Evolutionary conservation across 257 asterid genomes (phyloP), one percentile per base, ranked within the genome.

Genomic region (Scutellaria galericulata): DNA sequence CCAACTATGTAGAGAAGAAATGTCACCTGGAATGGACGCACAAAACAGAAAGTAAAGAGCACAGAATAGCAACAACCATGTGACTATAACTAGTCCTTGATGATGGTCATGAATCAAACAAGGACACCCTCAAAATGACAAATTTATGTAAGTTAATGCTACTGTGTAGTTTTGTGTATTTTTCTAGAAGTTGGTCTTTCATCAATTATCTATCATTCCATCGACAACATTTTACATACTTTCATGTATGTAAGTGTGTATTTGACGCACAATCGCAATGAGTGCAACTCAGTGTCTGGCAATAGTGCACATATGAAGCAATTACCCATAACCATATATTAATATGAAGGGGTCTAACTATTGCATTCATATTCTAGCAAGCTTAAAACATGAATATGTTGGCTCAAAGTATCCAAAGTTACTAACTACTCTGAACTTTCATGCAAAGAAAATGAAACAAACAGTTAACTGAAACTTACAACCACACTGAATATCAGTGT

Each of bases 1-100:
- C 98, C 96, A 83, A 83, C 78, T 59, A 92, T 64, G 77, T 90
- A 85, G 64, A 95, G 96, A 73, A 81, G 37, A 77, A 85, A 78
- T 7, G 92, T 87, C 75, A 86, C 96, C 98, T 95, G 81, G 69
- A 77, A 88, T 22, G 7, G 60, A 22, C 59, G 58, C 46, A 78
- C 59, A 50, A 51, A 47, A 24, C 9, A 63, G 35, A 71, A 39
- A 44, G 13, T 75, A 53, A 66, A 53, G 68, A 61, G 40, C 63
- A 68, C 52, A 15, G 40, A 20, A 71, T 70, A 60, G 63, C 66
- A 41, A 56, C 11, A 24, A 37, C 11, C 7, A 73, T 39, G 58
- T 76, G 66, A 47, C 10, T 66, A 11, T 41, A 37, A 67, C 22
- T n/a, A 55, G 35, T 48, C 31, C 5, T 46, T 64, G 13, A 20